Base-by-base conservation (phyloP, 2,329 filamentous ascomycete species). In the Ophiocordyceps camponoti-leonardi region DNA sequence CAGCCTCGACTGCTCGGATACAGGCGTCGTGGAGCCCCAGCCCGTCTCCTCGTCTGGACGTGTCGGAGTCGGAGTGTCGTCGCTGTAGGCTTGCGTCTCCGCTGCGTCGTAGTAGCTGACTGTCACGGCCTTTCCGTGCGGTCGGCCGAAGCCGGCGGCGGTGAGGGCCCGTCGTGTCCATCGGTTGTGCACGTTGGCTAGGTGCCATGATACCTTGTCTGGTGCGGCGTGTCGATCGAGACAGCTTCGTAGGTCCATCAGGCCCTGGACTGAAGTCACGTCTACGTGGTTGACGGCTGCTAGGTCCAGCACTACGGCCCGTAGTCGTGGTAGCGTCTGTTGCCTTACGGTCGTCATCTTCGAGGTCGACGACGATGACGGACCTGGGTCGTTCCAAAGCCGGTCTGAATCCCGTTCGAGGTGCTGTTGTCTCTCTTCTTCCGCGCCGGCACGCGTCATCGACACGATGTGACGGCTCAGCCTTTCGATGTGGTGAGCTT, bases 121-220 rank as follows among this genome's bases (percentile, higher is more conserved):
- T 30, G 28, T 22, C 14, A 42, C 49, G 10, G 55, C 47, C 41
- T 50, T 54, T 26, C 23, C 23, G 23, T 26, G 56, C 1, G 60
- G 67, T 46, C 62, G 68, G 0, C 75, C 75, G 48, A 79, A 79
- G 0, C 75, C 75, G 1, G 70, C 71, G 0, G 65, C 65, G 1
- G 72, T 67, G 0, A 79, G 66, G 0, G 75, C 72, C 4, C 73
- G 68, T 26, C 72, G 67, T 6, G 72, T 69, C 75, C 75, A 79
- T 10, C 68, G 67, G 53, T 75, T 76, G 47, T 61, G 61, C 8
- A 78, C 61, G 39, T 67, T 65, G 1, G 73, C 72, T 51, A 79
- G 69, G 50, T 74, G 70, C 67, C 69, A 72, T 49, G 73, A 67
- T 10, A 71, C 67, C 0, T 54, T 49, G 39, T 67, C 63, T 0